phyloP scores from a whole-genome alignment of 805 yeast genomes.

The Cyberlindnera misumaiensis region DNA sequence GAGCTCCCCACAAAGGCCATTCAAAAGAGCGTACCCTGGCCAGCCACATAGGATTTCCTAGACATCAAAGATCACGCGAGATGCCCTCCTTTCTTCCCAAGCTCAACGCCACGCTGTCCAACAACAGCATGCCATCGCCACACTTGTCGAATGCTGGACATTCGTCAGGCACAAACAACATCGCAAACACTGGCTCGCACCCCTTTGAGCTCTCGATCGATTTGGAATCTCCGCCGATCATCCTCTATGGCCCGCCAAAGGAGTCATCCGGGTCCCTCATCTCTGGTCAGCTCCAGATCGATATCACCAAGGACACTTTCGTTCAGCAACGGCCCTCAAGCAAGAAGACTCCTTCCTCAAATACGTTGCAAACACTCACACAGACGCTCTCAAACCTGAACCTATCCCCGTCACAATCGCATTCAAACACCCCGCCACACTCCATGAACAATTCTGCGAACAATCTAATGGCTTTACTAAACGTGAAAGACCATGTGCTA shows the following conservation, averaged over 20 bases:
- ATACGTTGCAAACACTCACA: conserved; percentile 15
- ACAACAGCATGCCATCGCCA: conserved; percentile 2
- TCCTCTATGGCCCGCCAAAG: conserved; percentile 69
- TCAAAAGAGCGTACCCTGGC: too few species aligned
- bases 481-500: conserved; percentile 36
- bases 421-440: conserved; percentile 15
- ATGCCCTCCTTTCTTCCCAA: conserved; percentile 20
- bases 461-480: conserved; percentile 21
- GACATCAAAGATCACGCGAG: too few species aligned
- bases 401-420: conserved; percentile 21
- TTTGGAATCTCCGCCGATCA: conserved; percentile 87
- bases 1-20: too few species aligned
- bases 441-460: conserved; percentile 19
- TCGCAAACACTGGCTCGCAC: conserved; percentile 19
- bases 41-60: too few species aligned
- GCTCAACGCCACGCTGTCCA: conserved; percentile 18
- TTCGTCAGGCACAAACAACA: conserved; percentile 11
- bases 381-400: conserved; percentile 21
- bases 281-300: conserved; percentile 68
- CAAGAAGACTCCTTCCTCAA: conserved; percentile 13
- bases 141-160: conserved; percentile 3
- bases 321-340: conserved; percentile 14
- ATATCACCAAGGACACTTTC: conserved; percentile 32
- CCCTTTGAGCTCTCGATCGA: conserved; percentile 47
- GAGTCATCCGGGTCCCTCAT: conserved; percentile 84